Evolutionary conservation across 768 basidiomycete species (phyloP).

Genomic region (Naganishia randhawae): DNA sequence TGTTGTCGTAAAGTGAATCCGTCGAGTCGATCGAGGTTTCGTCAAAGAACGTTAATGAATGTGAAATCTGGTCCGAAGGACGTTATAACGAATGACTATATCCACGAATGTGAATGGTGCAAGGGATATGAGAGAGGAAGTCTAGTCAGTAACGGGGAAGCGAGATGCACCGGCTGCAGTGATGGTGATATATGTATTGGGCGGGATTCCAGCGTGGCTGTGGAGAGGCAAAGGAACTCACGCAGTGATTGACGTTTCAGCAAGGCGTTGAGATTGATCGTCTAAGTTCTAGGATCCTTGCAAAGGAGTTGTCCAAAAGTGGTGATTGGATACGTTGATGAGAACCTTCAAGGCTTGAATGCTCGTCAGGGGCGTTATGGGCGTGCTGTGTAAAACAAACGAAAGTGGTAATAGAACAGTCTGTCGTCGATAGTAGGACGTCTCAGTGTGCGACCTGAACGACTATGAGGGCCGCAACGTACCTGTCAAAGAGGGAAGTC

Average conservation of each 20-base stretch:
- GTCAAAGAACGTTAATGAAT: constrained; percentile 16
- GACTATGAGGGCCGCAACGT: background rate
- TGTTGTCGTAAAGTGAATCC: background rate
- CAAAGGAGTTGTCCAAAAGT: constrained; percentile 2
- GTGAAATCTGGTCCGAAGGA: background rate
- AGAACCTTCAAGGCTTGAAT: background rate
- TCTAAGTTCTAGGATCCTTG: constrained; percentile 8
- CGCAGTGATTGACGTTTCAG: constrained; percentile 7
- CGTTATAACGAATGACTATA: constrained; percentile 12
- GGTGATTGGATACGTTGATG: background rate
- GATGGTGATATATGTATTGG: background rate
- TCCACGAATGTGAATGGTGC: background rate
- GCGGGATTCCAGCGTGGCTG: background rate
- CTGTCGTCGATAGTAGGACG: background rate
- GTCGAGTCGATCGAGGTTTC: constrained; percentile 13
- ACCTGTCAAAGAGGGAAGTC: background rate
- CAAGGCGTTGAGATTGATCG: background rate
- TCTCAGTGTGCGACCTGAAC: background rate
- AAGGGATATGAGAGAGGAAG: background rate
- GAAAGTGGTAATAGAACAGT: background rate
- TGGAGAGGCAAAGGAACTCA: too few species aligned
- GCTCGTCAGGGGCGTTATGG: constrained; percentile 1
- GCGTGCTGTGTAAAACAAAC: background rate
- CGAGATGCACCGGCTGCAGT: background rate
- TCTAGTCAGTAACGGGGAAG: background rate